Conservation (phyloP, 75 land plant genomes). For the Adiantum capillusveneris region DNA sequence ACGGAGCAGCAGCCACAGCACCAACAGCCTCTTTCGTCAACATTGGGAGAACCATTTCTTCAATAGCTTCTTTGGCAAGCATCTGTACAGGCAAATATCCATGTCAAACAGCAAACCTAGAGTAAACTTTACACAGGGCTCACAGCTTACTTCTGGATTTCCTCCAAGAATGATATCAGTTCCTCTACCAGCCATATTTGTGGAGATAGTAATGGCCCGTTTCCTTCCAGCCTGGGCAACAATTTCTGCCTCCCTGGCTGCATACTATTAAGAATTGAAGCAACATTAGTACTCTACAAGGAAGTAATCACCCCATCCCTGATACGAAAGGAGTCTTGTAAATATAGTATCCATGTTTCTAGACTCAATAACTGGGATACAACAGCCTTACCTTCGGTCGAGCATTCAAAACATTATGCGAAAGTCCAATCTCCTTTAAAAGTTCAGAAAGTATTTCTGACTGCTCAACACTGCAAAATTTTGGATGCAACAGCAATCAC, state of each 20-base stretch:
- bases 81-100: slow-evolving; percentile 37
- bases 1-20: slow-evolving; percentile 40
- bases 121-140: too few relatives aligned
- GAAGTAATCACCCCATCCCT: too few relatives aligned
- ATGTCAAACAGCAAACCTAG: too few relatives aligned
- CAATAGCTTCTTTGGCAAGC: slow-evolving; percentile 85
- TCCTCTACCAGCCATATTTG: slow-evolving; percentile 99
- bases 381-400: slow-evolving; percentile 97
- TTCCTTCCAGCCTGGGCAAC: slow-evolving; percentile 97
- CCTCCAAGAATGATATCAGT: slow-evolving; percentile 98
- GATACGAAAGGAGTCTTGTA: too few relatives aligned
- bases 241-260: slow-evolving; percentile 95
- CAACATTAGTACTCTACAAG: too few relatives aligned
- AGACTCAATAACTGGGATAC: too few relatives aligned
- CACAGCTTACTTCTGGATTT: slow-evolving; percentile 62
- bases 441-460: slow-evolving; percentile 87
- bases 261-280: too few relatives aligned
- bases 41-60: slow-evolving; percentile 54
- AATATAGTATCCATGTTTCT: too few relatives aligned
- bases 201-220: slow-evolving; percentile 89
- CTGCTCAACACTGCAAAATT: slow-evolving; percentile 97
- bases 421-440: slow-evolving; percentile 59
- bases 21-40: slow-evolving; percentile 57
- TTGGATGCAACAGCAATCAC: too few relatives aligned
- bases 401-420: slow-evolving; percentile 98